Conservation (phyloP, 1,139 yeast genomes). For the Wickerhamomyces sp. region DNA sequence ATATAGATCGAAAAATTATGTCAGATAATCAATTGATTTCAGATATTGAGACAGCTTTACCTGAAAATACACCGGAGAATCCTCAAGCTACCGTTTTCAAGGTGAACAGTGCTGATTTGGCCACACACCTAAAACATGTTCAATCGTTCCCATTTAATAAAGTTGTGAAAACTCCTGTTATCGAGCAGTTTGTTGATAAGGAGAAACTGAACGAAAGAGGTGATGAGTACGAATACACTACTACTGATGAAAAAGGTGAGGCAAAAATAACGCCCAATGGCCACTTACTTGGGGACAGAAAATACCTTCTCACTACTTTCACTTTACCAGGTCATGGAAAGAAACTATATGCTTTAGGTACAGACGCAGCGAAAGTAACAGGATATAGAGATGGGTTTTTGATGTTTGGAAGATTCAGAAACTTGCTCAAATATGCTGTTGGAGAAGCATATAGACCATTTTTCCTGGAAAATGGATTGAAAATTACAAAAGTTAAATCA, state of each 20-base stretch:
- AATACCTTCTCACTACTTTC: slow-evolving; percentile 53
- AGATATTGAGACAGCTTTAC: slow-evolving; percentile 13
- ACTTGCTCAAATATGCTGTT: slow-evolving; percentile 52
- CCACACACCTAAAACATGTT: slow-evolving; percentile 13
- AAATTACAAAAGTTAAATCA: slow-evolving; percentile 60
- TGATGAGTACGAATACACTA: slow-evolving; percentile 31
- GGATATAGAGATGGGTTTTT: slow-evolving; percentile 64
- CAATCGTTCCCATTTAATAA: slow-evolving; percentile 13
- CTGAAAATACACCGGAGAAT: slow-evolving; percentile 18
- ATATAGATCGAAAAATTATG: neutral
- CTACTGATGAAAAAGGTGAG: slow-evolving; percentile 49
- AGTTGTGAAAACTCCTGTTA: slow-evolving; percentile 6
- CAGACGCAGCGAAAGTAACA: slow-evolving; percentile 64
- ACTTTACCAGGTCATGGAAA: slow-evolving; percentile 46
- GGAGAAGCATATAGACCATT: slow-evolving; percentile 60
- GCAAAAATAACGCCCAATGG: slow-evolving; percentile 55
- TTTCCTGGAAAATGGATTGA: slow-evolving; percentile 46
- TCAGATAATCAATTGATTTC: slow-evolving; percentile 1
- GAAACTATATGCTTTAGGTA: slow-evolving; percentile 60
- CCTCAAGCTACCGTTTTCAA: slow-evolving; percentile 24
- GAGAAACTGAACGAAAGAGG: slow-evolving; percentile 22
- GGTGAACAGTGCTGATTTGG: slow-evolving; percentile 28
- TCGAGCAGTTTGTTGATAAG: slow-evolving; percentile 12
- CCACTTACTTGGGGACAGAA: slow-evolving; percentile 50
- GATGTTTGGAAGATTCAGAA: slow-evolving; percentile 55